Evolutionary conservation across 768 basidiomycete species (phyloP).

Genomic region (Porpolomopsis calyptriformis): DNA sequence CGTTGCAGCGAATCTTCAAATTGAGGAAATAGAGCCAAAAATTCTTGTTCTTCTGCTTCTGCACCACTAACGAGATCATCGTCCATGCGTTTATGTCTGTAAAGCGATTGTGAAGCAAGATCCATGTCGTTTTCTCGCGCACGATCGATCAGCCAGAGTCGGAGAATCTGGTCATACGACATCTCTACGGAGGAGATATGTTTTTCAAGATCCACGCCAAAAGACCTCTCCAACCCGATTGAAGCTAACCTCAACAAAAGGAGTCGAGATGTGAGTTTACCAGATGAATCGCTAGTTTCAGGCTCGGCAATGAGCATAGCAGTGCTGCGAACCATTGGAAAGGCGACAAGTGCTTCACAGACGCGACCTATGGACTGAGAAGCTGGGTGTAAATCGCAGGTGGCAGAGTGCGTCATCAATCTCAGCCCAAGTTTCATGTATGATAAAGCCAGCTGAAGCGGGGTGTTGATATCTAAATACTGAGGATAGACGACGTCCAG

Average conservation of each 20-base stretch:
- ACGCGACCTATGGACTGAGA: conserved; percentile 16
- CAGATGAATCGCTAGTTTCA: conserved; percentile 18
- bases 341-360: conserved; percentile 33
- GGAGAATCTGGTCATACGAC: conserved; percentile 57
- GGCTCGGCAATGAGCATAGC: conserved; percentile 22
- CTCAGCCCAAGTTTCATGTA: conserved; percentile 67
- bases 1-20: conserved; percentile 52
- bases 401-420: conserved; percentile 23
- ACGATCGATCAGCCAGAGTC: conserved; percentile 79
- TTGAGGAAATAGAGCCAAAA: conserved; percentile 75
- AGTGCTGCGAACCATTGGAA: conserved; percentile 43
- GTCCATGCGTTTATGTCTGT: conserved; percentile 50
- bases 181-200: conserved; percentile 31
- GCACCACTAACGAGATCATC: conserved; percentile 52
- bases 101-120: conserved; percentile 60
- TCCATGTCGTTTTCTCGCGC: conserved; percentile 56
- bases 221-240: conserved; percentile 31
- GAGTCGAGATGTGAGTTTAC: conserved; percentile 27
- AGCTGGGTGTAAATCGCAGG: conserved; percentile 8
- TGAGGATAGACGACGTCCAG: conserved; percentile 57
- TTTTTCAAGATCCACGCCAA: conserved; percentile 26
- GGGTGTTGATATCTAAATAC: conserved; percentile 57
- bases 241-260: conserved; percentile 42
- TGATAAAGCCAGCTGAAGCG: conserved; percentile 56
- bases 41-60: conserved; percentile 75